A percentile compares a stretch with the other conserved stretches of the same genome.
Conservation (phyloP, 495 filamentous ascomycete genomes). For the Penicillium bovifimosum region DNA sequence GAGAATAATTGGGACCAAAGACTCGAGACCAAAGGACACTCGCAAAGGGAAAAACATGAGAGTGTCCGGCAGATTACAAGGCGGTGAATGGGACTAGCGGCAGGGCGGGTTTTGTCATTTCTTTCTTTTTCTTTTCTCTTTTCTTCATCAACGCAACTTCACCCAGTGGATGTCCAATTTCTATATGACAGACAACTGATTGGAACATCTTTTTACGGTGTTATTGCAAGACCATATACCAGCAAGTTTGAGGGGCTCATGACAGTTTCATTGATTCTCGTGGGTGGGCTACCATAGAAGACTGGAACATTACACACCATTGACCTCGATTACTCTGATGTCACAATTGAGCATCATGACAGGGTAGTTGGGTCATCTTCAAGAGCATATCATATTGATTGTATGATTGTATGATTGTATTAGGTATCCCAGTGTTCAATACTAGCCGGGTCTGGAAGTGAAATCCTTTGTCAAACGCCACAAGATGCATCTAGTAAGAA, state of each 20-base stretch:
- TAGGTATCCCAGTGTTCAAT: background rate
- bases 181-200: conserved; percentile 26
- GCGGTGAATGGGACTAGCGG: conserved; percentile 8
- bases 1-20: conserved; percentile 12
- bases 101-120: conserved; percentile 7
- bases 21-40: conserved; percentile 16
- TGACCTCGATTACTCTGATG: conserved; percentile 9
- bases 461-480: background rate
- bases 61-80: conserved; percentile 14
- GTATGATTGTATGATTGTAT: too few relatives aligned
- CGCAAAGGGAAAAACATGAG: conserved; percentile 11
- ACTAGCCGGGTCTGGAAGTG: too few relatives aligned
- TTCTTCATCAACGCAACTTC: conserved; percentile 29
- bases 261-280: conserved; percentile 20
- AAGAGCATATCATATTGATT: background rate
- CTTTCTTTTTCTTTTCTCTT: conserved; percentile 22
- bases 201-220: conserved; percentile 20
- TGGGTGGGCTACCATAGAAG: conserved; percentile 49
- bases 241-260: conserved; percentile 49
- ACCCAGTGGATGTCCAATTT: conserved; percentile 26
- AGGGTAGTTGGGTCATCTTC: background rate
- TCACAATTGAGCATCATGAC: background rate
- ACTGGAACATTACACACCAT: conserved; percentile 33
- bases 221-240: conserved; percentile 38
- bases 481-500: background rate